Evolutionary conservation across 2,329 filamentous ascomycete genomes (phyloP).

Genomic region (Arthrobotrys pseudoclavata): DNA sequence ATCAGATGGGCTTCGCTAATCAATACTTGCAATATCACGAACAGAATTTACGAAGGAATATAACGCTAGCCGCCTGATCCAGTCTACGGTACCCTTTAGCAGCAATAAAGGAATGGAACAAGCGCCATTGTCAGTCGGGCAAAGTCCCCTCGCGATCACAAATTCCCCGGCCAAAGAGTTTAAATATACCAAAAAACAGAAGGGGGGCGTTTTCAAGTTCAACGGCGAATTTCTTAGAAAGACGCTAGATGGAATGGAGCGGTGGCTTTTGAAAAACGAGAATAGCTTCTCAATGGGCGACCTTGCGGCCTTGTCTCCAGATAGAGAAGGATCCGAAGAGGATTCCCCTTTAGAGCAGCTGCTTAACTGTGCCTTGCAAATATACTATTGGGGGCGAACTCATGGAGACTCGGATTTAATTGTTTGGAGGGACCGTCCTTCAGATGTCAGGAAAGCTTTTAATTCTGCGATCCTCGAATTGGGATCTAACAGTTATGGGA

Average conservation of each 20-base stretch:
- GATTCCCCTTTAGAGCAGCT: background rate
- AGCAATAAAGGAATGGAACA: background rate
- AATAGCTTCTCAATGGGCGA: background rate
- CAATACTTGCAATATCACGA: background rate
- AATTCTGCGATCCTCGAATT: background rate
- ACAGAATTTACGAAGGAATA: background rate
- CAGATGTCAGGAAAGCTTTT: slow-evolving; percentile 1
- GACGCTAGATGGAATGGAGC: background rate
- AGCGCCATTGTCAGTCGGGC: background rate
- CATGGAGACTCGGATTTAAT: background rate
- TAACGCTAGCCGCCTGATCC: background rate
- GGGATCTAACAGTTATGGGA: background rate
- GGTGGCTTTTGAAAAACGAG: slow-evolving; percentile 8
- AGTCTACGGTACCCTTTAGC: background rate
- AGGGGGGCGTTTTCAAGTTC: background rate
- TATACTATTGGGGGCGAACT: slow-evolving; percentile 8
- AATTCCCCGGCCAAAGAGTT: background rate
- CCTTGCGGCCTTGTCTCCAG: background rate
- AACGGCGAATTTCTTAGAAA: background rate
- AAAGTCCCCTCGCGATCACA: background rate
- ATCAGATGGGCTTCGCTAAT: background rate
- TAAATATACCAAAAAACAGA: background rate
- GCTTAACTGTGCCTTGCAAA: slow-evolving; percentile 6
- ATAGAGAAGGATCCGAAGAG: background rate
- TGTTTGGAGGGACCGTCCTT: background rate